phyloP scores from a whole-genome alignment of 345 rosid species.

The Citrus mangshanensis region DNA sequence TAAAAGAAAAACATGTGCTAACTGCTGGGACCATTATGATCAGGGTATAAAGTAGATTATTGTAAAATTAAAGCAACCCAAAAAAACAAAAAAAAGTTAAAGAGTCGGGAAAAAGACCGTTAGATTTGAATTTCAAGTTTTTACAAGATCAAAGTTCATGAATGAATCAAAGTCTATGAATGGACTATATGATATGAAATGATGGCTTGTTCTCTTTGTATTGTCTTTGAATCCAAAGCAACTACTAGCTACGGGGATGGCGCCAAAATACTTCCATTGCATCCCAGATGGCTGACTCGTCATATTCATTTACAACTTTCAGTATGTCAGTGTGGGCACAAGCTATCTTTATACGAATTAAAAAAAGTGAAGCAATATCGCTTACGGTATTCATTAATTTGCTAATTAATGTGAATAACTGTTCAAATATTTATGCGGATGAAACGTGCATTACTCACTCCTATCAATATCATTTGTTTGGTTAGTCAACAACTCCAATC shows the following conservation, averaged over 20 bases:
- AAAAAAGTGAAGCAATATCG: too few species aligned
- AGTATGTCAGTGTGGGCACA: not conserved
- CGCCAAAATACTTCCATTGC: not conserved
- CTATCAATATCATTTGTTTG: too few species aligned
- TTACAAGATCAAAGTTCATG: not conserved
- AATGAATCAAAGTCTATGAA: not conserved
- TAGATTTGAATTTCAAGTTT: constrained; percentile 45
- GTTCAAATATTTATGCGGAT: too few species aligned
- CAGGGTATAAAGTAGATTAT: not conserved
- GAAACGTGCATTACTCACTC: too few species aligned
- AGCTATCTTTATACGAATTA: too few species aligned
- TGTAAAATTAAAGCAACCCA: not conserved
- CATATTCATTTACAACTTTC: not conserved
- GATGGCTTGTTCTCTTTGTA: constrained; percentile 13
- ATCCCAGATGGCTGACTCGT: not conserved
- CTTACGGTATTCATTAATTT: too few species aligned
- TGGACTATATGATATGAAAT: not conserved
- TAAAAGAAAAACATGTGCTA: not conserved
- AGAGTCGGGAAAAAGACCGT: constrained; percentile 28
- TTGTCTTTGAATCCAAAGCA: constrained; percentile 1
- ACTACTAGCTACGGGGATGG: not conserved
- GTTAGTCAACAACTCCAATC: too few species aligned
- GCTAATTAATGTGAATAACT: too few species aligned
- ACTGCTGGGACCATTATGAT: constrained; percentile 5
- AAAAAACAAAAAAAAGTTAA: not conserved